Base-by-base conservation (phyloP, 164 flowering plant genomes). In the Tetrastigma voinierianum region DNA sequence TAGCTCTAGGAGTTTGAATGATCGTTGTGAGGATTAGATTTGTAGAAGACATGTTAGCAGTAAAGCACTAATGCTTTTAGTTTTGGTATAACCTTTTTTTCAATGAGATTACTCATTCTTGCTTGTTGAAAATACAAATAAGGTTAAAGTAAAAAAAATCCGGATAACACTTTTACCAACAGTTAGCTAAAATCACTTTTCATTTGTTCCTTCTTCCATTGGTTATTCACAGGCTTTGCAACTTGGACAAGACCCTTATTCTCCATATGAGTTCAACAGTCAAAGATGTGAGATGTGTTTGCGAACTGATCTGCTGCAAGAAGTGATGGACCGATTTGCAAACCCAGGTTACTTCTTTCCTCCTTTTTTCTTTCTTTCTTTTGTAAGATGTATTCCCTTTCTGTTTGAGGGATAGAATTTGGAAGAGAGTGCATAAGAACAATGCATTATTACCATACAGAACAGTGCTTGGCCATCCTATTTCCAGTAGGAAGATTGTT, bases 281-380 rank as follows among this genome's bases (percentile, higher is more conserved):
- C 98, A 84, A 75, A 76, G 93, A 80, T 91, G 90, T 70, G 96
- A 93, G 64, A 93, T 91, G 97, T 93, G 98, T 73, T 76, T 93
- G 78, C 93, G 88, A 40, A 73, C 97, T 20, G 97, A 93, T 78
- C 77, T 95, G 10, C 75, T 93, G 70, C 91, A 82, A 46, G 86
- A 87, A 83, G 93, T 93, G 70, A 88, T 93, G 93, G 98, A 93
- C 65, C 86, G 93, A 16, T 79, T 93, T 69, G 76, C 95, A 62
- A 80, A 71, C 62, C 96, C 98, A 69, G 98, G 98, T 88, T 66
- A 59, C 11, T 32, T 44, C 40, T 52, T 53, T 48, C 12, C 10
- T 62, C 25, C 62, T n/a, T 60, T n/a, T 60, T 20, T 46, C 16
- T 46, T 47, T 69, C 40, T 16, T 62, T 66, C 11, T 10, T 55